Evolutionary conservation across 2,329 filamentous ascomycete genomes (phyloP), one percentile per base, ranked within the genome.

Genomic region (Arthroderma sp.): DNA sequence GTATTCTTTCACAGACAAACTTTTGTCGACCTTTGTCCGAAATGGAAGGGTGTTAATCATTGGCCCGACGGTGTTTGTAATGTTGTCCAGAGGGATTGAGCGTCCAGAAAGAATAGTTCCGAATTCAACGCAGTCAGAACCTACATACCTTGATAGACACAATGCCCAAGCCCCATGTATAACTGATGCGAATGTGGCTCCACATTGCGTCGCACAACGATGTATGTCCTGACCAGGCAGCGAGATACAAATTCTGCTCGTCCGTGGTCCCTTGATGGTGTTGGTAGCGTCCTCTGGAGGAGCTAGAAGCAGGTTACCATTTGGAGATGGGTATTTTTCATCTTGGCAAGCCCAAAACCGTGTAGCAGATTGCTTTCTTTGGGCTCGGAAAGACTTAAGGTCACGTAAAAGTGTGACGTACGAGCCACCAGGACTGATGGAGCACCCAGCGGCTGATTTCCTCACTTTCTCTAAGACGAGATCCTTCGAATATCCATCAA

Each of bases 1-100:
- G 10, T 38, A 42, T 2, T 33, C 32, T 29, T 29, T 7, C 4
- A 32, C 15, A 3, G 34, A 29, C 8, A n/a, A 3, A 5, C n/a
- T 29, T 36, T 22, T 50, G 42, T 62, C 46, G 3, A 64, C 44
- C 27, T 50, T 50, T 5, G 64, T 40, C 5, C 63, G 53, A 10
- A 63, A 52, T 1, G 65, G 65, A 3, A 65, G 57, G 2, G 64
- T 68, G 46, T 65, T 67, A 45, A 69, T 64, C 45, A 67, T 64
- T 4, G 66, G 58, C 1, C 67, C 67, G 33, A 68, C 58, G 2
- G 61, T 60, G n/a, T 59, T 55, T 36, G 65, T 52, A n/a, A 68
- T 59, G 4, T 56, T 57, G 5, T 58, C 47, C 5, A 70, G 48
- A 1, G 61, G 59, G 3, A 65, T 44, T 29, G 51, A 58, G 5